Conservation (phyloP, 805 yeast genomes). For the Torulaspora quercuum region DNA sequence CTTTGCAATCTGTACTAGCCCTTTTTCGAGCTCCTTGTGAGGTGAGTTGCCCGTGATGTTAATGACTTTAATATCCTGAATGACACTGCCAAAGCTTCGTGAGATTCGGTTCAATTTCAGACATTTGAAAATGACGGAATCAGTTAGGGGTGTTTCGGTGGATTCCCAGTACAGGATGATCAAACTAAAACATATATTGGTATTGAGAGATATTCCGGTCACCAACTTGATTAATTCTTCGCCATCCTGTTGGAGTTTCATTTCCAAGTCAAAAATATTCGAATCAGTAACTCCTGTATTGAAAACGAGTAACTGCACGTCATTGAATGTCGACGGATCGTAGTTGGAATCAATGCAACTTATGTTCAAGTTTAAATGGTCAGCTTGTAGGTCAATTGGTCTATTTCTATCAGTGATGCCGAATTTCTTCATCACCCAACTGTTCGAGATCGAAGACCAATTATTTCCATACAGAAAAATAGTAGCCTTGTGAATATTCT, state of each 20-base stretch:
- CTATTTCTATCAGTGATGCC: conserved; percentile 15
- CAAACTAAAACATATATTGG: conserved; percentile 36
- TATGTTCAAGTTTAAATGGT: conserved; percentile 18
- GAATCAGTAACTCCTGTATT: conserved; percentile 39
- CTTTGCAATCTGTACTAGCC: conserved; percentile 29
- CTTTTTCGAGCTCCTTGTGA: conserved; percentile 31
- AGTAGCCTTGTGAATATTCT: conserved; percentile 10
- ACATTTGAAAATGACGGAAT: conserved; percentile 17
- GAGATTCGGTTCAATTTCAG: conserved; percentile 32
- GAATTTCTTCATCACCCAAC: conserved; percentile 38
- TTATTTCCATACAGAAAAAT: conserved; percentile 26
- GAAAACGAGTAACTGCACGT: conserved; percentile 38
- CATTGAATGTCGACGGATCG: conserved; percentile 26
- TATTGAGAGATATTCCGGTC: conserved; percentile 36
- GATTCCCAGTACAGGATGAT: conserved; percentile 42
- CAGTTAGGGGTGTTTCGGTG: conserved; percentile 28
- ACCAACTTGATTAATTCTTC: conserved; percentile 37
- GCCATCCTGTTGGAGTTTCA: conserved; percentile 35
- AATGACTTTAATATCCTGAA: conserved; percentile 30
- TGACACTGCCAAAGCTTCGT: conserved; percentile 29
- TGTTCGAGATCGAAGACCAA: conserved; percentile 34
- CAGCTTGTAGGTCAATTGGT: conserved; percentile 4
- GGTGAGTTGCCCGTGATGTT: conserved; percentile 33
- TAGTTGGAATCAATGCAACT: conserved; percentile 25
- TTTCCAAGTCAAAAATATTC: conserved; percentile 35